Evolutionary conservation across 495 filamentous ascomycete genomes (phyloP), one percentile per base, ranked within the genome.

Genomic region (Neurospora sp.): DNA sequence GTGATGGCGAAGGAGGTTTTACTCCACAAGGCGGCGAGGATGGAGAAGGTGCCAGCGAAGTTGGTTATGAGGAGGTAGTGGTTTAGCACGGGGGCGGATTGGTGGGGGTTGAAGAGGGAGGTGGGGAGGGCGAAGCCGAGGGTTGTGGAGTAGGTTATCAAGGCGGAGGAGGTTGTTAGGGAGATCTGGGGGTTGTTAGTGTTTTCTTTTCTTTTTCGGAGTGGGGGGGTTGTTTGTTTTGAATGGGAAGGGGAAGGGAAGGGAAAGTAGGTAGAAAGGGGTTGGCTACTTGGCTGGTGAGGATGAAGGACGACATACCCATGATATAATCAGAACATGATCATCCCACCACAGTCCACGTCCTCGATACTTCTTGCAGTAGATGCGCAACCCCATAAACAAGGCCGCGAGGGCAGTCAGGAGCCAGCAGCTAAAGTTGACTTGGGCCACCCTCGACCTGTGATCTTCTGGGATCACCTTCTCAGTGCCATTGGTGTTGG

Each of bases 91-190:
- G 53, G n/a, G 53, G 2, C 0, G 0, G 12, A 27, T 20, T 75
- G 73, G 8, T 71, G 41, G 16, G 73, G 72, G 48, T 76, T 72
- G 75, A 82, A 76, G 40, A 79, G 74, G 9, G 68, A 73, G 1
- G 78, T 70, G 9, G 77, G 78, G 16, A 76, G 73, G 1, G 76
- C 77, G 42, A 80, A 81, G 18, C 80, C 81, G 4, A 77, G 53
- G 18, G 73, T 81, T n/a, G 81, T 71, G 4, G 70, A 68, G 31
- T 80, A 76, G 10, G 88, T 87, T 73, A 98, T 89, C 77, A 97
- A 97, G 4, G 86, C 87, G 80, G 97, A 93, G 4, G 79, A 79
- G 9, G 79, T 41, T 16, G 76, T 72, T n/a, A 78, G 70, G 12
- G 75, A 73, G n/a, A 78, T 48, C 76, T 78, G 69, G 3, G 4